Conservation (phyloP, 2,329 filamentous ascomycete genomes). For the Tolypocladium cylindrosporum region DNA sequence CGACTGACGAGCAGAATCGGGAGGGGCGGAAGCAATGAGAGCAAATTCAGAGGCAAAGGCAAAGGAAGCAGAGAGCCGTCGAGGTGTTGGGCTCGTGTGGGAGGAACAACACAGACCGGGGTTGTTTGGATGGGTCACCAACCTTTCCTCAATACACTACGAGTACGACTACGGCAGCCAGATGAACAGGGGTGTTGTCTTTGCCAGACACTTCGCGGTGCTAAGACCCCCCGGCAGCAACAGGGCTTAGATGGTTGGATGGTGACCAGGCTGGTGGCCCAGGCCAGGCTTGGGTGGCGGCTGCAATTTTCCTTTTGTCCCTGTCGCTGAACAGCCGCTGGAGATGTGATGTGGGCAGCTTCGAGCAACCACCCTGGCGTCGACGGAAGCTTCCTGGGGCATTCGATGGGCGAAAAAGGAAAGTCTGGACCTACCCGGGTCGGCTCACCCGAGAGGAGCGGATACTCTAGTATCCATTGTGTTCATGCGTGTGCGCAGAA, state of each 20-base stretch:
- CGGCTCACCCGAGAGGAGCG: neutral
- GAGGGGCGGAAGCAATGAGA: neutral
- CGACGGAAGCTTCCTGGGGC: constrained; percentile 2
- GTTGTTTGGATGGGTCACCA: constrained; percentile 1
- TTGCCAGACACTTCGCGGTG: constrained; percentile 9
- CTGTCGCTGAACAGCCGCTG: neutral
- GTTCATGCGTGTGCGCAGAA: neutral
- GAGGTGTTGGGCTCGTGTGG: constrained; percentile 3
- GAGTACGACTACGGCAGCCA: constrained; percentile 1
- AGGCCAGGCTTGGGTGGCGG: constrained; percentile 5
- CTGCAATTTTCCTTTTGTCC: constrained; percentile 3
- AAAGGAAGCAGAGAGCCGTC: constrained; percentile 2
- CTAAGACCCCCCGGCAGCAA: constrained; percentile 7
- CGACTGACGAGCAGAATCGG: neutral
- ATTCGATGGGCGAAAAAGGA: constrained; percentile 4
- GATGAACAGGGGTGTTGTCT: constrained; percentile 8
- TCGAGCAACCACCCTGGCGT: neutral
- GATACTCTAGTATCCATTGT: neutral
- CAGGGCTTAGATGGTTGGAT: constrained; percentile 9
- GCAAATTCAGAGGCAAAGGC: constrained; percentile 1
- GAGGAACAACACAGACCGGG: constrained; percentile 3
- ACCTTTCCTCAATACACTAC: constrained; percentile 1
- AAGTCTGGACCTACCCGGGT: neutral
- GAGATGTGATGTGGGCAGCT: neutral
- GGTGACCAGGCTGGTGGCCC: constrained; percentile 6